A percentile compares a stretch with the other conserved stretches of the same genome.
Conservation (phyloP, 148 eudicot species). For the Rhododendron williamsianum region DNA sequence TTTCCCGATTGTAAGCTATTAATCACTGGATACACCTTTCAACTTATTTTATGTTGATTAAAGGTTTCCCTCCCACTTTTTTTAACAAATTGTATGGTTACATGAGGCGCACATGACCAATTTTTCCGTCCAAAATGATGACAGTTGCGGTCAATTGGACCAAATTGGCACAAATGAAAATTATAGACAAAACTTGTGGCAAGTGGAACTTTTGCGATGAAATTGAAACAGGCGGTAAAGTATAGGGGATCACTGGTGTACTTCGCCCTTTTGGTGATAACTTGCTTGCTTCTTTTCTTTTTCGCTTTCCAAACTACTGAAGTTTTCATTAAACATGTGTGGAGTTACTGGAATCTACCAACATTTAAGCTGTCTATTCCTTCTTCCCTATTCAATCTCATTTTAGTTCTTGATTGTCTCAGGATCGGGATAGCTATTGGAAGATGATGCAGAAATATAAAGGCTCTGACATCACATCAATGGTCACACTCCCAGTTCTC, state of each 20-base stretch:
- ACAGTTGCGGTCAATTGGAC: background rate
- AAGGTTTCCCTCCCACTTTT: background rate
- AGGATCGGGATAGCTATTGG: constrained; percentile 96
- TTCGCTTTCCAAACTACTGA: background rate
- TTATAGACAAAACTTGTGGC: background rate
- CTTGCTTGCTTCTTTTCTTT: background rate
- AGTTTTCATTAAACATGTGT: background rate
- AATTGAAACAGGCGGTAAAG: background rate
- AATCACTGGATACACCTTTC: background rate
- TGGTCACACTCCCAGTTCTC: constrained; percentile 96
- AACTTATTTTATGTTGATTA: background rate
- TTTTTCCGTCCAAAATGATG: background rate
- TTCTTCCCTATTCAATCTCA: background rate
- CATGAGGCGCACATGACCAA: background rate
- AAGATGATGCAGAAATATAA: constrained; percentile 94
- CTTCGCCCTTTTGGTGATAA: background rate
- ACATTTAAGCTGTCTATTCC: background rate
- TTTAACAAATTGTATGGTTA: background rate
- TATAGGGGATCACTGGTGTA: background rate
- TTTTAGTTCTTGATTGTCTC: constrained; percentile 12
- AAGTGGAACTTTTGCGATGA: background rate
- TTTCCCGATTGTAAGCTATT: background rate
- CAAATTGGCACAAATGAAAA: background rate
- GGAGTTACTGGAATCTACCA: background rate
- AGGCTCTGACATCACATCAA: constrained; percentile 91